phyloP scores from a whole-genome alignment of 495 filamentous ascomycete species.

The Parathielavia hyrcaniae region DNA sequence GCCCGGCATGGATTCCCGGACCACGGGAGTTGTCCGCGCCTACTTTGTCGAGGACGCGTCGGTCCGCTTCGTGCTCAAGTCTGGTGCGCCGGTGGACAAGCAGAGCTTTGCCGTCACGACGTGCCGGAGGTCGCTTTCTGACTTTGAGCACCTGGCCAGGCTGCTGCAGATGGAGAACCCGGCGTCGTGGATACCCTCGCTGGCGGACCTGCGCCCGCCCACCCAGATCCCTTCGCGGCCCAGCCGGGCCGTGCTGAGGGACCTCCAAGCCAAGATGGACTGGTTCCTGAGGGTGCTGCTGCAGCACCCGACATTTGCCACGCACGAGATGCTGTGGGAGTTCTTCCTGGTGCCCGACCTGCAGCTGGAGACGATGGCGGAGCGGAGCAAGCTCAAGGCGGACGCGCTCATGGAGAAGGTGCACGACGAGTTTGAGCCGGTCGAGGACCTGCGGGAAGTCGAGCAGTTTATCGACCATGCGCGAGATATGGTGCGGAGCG shows the following conservation, averaged over 20 bases:
- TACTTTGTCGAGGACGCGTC: slow-evolving; percentile 97
- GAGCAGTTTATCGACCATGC: slow-evolving; percentile 89
- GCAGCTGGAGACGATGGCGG: slow-evolving; percentile 80
- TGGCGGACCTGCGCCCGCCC: slow-evolving; percentile 73
- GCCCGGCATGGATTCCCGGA: slow-evolving; percentile 66
- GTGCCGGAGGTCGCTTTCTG: slow-evolving; percentile 77
- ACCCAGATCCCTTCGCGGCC: slow-evolving; percentile 91
- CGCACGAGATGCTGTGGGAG: slow-evolving; percentile 97
- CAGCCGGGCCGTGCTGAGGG: slow-evolving; percentile 75
- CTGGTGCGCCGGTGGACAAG: slow-evolving; percentile 61
- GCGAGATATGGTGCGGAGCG: slow-evolving; percentile 74
- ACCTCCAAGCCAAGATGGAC: slow-evolving; percentile 82
- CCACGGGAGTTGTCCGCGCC: slow-evolving; percentile 90
- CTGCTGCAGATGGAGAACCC: slow-evolving; percentile 90
- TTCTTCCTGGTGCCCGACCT: slow-evolving; percentile 97
- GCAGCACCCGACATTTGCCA: slow-evolving; percentile 86
- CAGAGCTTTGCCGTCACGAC: slow-evolving; percentile 87
- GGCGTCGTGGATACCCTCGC: slow-evolving; percentile 83
- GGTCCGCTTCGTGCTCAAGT: slow-evolving; percentile 88
- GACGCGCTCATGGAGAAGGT: slow-evolving; percentile 75
- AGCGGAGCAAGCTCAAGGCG: slow-evolving; percentile 80
- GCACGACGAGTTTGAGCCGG: slow-evolving; percentile 75
- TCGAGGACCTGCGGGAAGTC: slow-evolving; percentile 83
- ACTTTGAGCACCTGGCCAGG: slow-evolving; percentile 86
- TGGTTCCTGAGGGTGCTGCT: slow-evolving; percentile 80